Evolutionary conservation across 148 eudicot genomes (phyloP), one percentile per base, ranked within the genome.

Genomic region (Camellia sinensis): DNA sequence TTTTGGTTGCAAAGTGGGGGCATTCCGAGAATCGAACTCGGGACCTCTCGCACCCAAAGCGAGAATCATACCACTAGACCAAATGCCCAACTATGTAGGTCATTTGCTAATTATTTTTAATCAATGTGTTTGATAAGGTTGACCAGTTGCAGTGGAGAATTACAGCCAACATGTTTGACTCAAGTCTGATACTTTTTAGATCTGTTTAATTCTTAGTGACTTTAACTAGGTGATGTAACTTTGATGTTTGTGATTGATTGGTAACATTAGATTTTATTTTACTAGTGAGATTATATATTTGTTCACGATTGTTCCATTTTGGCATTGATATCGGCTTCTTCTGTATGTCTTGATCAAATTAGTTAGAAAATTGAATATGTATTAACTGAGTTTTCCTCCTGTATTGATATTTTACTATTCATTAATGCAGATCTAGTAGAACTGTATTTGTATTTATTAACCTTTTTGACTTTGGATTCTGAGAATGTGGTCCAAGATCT

Each of bases 11-110:
- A 48, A 48, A 48, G 52, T 48, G 77, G 77, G 77, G 77, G 77
- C 78, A 74, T 74, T 89, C 88, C 86, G 87, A 86, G 92, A 86
- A 90, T 90, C 84, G 88, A 87, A 89, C 89, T 89, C 89, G 85
- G 87, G 96, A 88, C 93, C 93, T 92, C 92, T 89, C 87, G 90
- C 92, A 87, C 90, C 92, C 91, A 74, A 90, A 90, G 92, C 91
- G 86, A 88, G 90, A 89, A 89, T 87, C 90, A 87, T 89, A 88
- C 91, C 92, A 86, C 89, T 87, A 88, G 90, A 90, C 89, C 89
- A 90, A 88, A 87, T 88, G 88, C 89, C 92, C 92, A 3, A 8
- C 5, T 76, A 62, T 45, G 8, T 10, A 48, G 5, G 52, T 7
- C 52, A 48, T 7, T 48, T 48, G 7, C 52, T 5, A 4, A 7